Evolutionary conservation across 257 asterid species (phyloP).

Genomic region (Verbena officinalis): DNA sequence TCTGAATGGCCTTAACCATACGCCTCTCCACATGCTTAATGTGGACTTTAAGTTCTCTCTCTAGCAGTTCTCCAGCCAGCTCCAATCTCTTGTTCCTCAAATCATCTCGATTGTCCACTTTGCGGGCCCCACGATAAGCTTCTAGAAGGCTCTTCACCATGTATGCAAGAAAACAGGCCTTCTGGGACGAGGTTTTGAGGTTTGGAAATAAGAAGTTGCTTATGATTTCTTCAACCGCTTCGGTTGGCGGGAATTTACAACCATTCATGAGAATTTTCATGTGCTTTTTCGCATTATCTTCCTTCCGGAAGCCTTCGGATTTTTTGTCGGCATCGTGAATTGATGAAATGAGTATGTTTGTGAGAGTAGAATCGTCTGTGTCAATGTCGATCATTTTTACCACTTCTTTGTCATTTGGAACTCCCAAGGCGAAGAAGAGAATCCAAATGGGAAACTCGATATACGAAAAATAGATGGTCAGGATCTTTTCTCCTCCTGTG

Average conservation of each 20-base stretch:
- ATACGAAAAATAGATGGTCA: conserved; percentile 60
- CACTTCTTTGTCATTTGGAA: conserved; percentile 65
- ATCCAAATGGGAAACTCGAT: conserved; percentile 84
- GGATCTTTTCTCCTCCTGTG: conserved; percentile 59
- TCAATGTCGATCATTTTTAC: conserved; percentile 66
- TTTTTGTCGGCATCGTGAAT: conserved; percentile 72
- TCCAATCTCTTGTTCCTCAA: conserved; percentile 91
- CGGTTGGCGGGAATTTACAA: conserved; percentile 71
- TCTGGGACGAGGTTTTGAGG: conserved; percentile 58
- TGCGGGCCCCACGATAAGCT: conserved; percentile 70
- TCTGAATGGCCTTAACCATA: conserved; percentile 75
- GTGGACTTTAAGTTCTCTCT: conserved; percentile 76
- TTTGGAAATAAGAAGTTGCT: conserved; percentile 60
- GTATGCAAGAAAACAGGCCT: conserved; percentile 81
- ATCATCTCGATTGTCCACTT: conserved; percentile 86
- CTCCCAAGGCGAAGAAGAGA: conserved; percentile 84
- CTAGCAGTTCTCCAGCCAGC: conserved; percentile 86
- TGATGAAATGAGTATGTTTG: conserved; percentile 65
- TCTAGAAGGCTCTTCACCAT: conserved; percentile 88
- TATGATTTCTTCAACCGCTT: conserved; percentile 72
- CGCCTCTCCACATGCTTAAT: conserved; percentile 84
- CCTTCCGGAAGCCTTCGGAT: conserved; percentile 62
- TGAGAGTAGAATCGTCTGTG: conserved; percentile 44
- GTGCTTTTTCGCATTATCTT: conserved; percentile 44
- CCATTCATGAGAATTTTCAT: conserved; percentile 49